Base-by-base conservation (phyloP, 768 basidiomycete species). In the Boletus edulis region DNA sequence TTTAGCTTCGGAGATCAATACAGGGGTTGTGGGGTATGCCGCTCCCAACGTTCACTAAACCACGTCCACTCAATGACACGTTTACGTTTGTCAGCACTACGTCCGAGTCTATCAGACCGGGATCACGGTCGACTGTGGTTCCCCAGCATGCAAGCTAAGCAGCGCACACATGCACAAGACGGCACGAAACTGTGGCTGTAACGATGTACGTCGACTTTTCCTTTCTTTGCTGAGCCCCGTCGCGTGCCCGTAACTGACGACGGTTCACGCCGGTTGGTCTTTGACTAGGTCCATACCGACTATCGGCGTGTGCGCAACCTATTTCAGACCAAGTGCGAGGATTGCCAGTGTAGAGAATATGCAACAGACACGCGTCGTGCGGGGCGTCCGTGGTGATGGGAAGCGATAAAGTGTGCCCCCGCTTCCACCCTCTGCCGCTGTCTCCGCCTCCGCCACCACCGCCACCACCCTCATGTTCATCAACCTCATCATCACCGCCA, bases 301-400 rank as follows among this genome's bases (percentile, higher is more conserved):
- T 65, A 81, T 38, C 77, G 81, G 51, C 76, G 78, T 39, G 82
- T 89, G 38, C 72, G 78, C 54, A 89, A 82, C 67, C 74, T 87
- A 68, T 85, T 89, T 61, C 85, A 86, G 61, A 78, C 78, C 54
- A 74, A 79, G 52, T 88, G 86, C 71, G 86, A 85, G 5, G 58
- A 46, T 2, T 87, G 86, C 72, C 76, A 73, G 57, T 65, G 42
- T n/a, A 67, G 67, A 49, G 70, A 74, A 38, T 61, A 51, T 17
- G 58, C 59, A 32, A 74, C 74, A 57, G 67, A 72, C 46, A 71
- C 63, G 51, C 72, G 63, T 45, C 65, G 62, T 56, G 51, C 65
- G n/a, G 70, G 57, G 9, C 59, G 54, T 29, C 54, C 39, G 22
- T 62, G 63, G 64, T 66, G 63, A 57, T 17, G 22, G 39, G 7